Conservation (phyloP, 1,139 yeast species). For the Kodamaea arcana region DNA sequence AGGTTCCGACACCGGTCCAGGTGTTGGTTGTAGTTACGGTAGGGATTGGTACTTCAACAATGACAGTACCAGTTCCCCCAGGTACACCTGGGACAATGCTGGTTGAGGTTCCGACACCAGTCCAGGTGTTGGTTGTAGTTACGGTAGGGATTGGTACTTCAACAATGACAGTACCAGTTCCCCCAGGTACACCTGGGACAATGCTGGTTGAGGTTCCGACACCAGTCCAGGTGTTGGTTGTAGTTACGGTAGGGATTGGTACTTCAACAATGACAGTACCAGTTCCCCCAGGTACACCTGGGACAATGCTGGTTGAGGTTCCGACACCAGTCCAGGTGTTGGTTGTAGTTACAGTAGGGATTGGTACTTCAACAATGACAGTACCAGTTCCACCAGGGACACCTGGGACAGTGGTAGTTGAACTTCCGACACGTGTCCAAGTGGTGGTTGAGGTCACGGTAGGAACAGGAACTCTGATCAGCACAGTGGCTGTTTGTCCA, state of each 20-base stretch:
- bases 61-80: slow-evolving; percentile 8
- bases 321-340: slow-evolving; percentile 6
- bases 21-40: slow-evolving; percentile 9
- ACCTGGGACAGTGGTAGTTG: background rate
- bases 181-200: slow-evolving; percentile 7
- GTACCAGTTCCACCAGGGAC: slow-evolving; percentile 5
- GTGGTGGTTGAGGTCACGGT: slow-evolving; percentile 9
- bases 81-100: slow-evolving; percentile 7
- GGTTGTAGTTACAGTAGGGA: slow-evolving; percentile 9
- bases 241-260: slow-evolving; percentile 7
- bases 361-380: slow-evolving; percentile 16
- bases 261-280: slow-evolving; percentile 10
- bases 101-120: slow-evolving; percentile 7
- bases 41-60: slow-evolving; percentile 12
- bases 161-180: slow-evolving; percentile 14
- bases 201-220: slow-evolving; percentile 4
- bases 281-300: slow-evolving; percentile 9
- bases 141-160: slow-evolving; percentile 13
- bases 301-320: slow-evolving; percentile 6
- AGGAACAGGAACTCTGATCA: slow-evolving; percentile 17
- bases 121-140: slow-evolving; percentile 12
- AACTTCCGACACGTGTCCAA: slow-evolving; percentile 3
- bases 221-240: slow-evolving; percentile 4
- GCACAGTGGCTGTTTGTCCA: slow-evolving; percentile 14
- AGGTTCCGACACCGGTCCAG: slow-evolving; percentile 8